Evolutionary conservation across 2,329 filamentous ascomycete species (phyloP), one percentile per base, ranked within the genome.

Genomic region (Diaporthe nobilis): DNA sequence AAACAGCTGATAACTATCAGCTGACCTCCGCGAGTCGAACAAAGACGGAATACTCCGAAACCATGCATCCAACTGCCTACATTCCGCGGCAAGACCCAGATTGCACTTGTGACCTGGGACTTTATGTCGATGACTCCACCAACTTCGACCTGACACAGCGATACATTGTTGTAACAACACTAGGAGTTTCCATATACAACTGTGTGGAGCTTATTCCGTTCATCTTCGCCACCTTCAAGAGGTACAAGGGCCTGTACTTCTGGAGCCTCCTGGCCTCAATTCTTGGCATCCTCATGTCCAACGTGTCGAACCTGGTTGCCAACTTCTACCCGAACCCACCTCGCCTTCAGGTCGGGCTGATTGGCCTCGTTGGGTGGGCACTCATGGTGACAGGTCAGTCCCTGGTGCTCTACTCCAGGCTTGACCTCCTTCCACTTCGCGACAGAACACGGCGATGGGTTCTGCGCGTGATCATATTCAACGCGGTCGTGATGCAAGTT

Each of bases 211-310:
- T 67, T 15, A 17, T 67, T 0, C 61, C 61, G 1, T 34, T n/a
- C 44, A 67, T 67, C 2, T 34, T 67, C 8, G 44, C 61, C 28
- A 67, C 61, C 20, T 67, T 67, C 61, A 67, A 67, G 44, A 34
- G 61, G 39, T 67, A 67, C 42, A 67, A 13, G 1, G 61, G 61
- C 1, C 3, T 51, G 61, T 67, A 67, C 20, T 67, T 67, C 61
- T 67, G 44, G 61, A 51, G 61, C 4, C 61, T 67, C 9, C 2
- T 65, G 13, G 42, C 15, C 15, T 49, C 61, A 9, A 65, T 49
- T 7, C 42, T 65, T 12, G 61, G 61, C 17, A 65, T 65, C 4
- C 42, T 65, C 61, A 65, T 65, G 61, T 49, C 61, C 25, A 65
- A 65, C 10, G 28, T 65, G 7, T 49, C 61, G 15, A 65, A 65